phyloP scores from a whole-genome alignment of 495 filamentous ascomycete species.

The Penicillium pulvis region DNA sequence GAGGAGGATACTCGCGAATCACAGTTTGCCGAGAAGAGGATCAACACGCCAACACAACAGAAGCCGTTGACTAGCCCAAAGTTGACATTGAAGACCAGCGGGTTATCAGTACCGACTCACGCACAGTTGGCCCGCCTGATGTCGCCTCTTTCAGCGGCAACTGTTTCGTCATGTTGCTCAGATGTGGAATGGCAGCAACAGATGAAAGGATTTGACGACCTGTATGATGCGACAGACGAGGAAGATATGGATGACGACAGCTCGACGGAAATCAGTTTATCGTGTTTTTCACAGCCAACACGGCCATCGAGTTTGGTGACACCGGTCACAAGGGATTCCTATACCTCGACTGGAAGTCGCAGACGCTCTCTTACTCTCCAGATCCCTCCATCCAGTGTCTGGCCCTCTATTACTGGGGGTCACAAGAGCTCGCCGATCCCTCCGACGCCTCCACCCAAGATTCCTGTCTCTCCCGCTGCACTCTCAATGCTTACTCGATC shows the following conservation, averaged over 20 bases:
- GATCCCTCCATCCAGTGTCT: slow-evolving; percentile 67
- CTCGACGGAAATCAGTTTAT: slow-evolving; percentile 43
- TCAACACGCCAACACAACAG: slow-evolving; percentile 10
- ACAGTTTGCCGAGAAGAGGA: slow-evolving; percentile 25
- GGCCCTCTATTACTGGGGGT: slow-evolving; percentile 56
- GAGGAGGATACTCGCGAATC: slow-evolving; percentile 66
- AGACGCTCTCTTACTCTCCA: slow-evolving; percentile 66
- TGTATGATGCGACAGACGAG: slow-evolving; percentile 81
- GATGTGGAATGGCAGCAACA: slow-evolving; percentile 50
- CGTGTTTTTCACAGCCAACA: slow-evolving; percentile 46
- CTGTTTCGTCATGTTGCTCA: slow-evolving; percentile 43
- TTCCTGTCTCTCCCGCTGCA: slow-evolving; percentile 74
- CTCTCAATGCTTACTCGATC: slow-evolving; percentile 66
- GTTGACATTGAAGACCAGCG: slow-evolving; percentile 42
- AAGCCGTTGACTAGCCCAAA: slow-evolving; percentile 30
- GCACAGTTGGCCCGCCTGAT: slow-evolving; percentile 33
- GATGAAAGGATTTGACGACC: slow-evolving; percentile 68
- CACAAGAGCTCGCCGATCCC: slow-evolving; percentile 67
- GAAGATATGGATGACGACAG: slow-evolving; percentile 45
- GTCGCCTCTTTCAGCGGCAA: slow-evolving; percentile 41
- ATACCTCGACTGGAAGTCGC: slow-evolving; percentile 42
- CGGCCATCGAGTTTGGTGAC: slow-evolving; percentile 44
- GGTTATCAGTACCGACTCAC: slow-evolving; percentile 34
- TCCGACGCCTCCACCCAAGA: slow-evolving; percentile 73
- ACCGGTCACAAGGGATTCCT: slow-evolving; percentile 41